Percentiles rank a stretch among this genome's conserved stretches.
These are phyloP conservation scores for Pichia membranifaciens DNA, from an alignment of 805 yeast genomes.

Conservation along the genomic window DNA sequence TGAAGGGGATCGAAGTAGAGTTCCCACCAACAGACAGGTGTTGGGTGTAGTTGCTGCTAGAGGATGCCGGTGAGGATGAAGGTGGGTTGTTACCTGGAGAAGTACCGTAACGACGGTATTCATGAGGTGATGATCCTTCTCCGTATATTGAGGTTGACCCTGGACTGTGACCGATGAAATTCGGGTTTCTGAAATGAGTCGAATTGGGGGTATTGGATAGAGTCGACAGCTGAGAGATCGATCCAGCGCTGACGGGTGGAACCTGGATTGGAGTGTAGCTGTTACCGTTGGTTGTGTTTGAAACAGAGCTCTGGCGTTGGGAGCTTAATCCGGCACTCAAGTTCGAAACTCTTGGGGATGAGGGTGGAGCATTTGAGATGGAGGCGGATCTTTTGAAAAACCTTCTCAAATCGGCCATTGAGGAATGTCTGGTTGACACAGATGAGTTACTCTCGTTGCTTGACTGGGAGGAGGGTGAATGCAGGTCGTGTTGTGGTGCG, in stretches of 20 bases:
- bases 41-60: slow-evolving; percentile 6
- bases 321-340: slow-evolving; percentile 32
- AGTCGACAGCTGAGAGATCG: slow-evolving; percentile 48
- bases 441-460: slow-evolving; percentile 26
- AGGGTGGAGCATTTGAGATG: slow-evolving; percentile 12
- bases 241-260: slow-evolving; percentile 12
- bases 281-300: neutral
- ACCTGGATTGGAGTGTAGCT: slow-evolving; percentile 8
- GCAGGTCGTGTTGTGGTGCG: slow-evolving; percentile 11
- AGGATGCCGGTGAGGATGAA: slow-evolving; percentile 14
- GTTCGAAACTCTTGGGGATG: slow-evolving; percentile 29
- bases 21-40: slow-evolving; percentile 32
- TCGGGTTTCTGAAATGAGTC: slow-evolving; percentile 17
- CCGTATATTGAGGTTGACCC: slow-evolving; percentile 28
- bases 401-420: slow-evolving; percentile 72
- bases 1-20: slow-evolving; percentile 51
- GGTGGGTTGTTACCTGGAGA: slow-evolving; percentile 11
- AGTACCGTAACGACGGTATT: slow-evolving; percentile 11
- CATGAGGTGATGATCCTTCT: slow-evolving; percentile 12
- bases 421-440: slow-evolving; percentile 54
- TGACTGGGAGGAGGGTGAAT: slow-evolving; percentile 30
- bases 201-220: slow-evolving; percentile 16
- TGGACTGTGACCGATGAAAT: slow-evolving; percentile 30
- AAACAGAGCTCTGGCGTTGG: slow-evolving; percentile 21
- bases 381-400: slow-evolving; percentile 51